Evolutionary conservation across 306 rosid species (phyloP).

Genomic region (Quillaja saponaria): DNA sequence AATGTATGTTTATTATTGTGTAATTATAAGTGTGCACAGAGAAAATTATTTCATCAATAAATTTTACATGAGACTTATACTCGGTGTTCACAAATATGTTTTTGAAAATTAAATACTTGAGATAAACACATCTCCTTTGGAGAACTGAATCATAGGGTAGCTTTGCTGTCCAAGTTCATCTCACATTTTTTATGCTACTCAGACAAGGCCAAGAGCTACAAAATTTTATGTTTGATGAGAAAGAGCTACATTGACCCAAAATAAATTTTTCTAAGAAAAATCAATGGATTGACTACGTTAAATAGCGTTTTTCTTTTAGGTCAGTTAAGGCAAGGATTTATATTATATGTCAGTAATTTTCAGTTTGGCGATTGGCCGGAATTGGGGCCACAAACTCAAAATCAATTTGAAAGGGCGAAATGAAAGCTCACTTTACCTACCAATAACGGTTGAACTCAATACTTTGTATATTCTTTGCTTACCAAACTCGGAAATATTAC

Average conservation of each 20-base stretch:
- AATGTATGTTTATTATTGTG: constrained; percentile 7
- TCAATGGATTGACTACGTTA: not conserved
- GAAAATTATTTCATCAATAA: too few relatives aligned
- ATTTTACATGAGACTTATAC: too few relatives aligned
- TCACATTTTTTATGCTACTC: too few relatives aligned
- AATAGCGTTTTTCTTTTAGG: not conserved
- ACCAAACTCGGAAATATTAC: too few relatives aligned
- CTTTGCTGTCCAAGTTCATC: too few relatives aligned
- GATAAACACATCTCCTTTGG: constrained; percentile 2
- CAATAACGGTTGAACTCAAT: not conserved
- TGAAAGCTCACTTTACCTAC: too few relatives aligned
- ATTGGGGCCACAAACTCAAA: not conserved
- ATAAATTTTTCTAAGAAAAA: not conserved
- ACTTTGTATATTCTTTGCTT: not conserved
- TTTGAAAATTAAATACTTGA: not conserved
- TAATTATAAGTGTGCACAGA: too few relatives aligned
- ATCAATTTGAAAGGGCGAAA: not conserved
- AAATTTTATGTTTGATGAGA: not conserved
- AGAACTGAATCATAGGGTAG: constrained; percentile 16
- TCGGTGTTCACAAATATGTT: too few relatives aligned
- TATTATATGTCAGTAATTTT: not conserved
- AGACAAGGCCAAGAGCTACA: too few relatives aligned
- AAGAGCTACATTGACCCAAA: constrained; percentile 9
- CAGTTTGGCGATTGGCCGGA: not conserved
- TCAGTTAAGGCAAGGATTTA: not conserved